A percentile compares a stretch with the other conserved stretches of the same genome.
These are phyloP conservation scores for Dothistroma septosporum DNA, from an alignment of 2,329 filamentous ascomycete species.

Conservation along the genomic window DNA sequence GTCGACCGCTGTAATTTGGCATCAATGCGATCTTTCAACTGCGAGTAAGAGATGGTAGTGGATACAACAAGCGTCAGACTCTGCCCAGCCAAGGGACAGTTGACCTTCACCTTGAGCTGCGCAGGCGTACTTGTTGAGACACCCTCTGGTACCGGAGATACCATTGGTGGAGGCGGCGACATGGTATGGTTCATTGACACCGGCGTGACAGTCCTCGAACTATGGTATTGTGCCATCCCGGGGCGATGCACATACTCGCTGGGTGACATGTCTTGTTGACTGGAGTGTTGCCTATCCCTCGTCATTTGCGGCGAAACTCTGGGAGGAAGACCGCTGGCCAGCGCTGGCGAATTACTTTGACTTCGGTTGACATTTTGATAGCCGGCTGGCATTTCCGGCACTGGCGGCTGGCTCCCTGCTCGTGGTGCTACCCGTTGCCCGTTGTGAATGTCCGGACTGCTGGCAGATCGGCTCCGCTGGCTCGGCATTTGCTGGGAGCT, in stretches of 20 bases:
- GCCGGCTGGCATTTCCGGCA: conserved; percentile 31
- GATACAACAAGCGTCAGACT: conserved; percentile 95
- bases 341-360: conserved; percentile 73
- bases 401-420: conserved; percentile 48
- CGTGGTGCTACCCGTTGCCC: conserved; percentile 56
- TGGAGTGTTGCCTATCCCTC: conserved; percentile 49
- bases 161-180: conserved; percentile 13
- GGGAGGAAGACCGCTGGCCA: conserved; percentile 55
- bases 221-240: conserved; percentile 21
- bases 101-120: conserved; percentile 96
- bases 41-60: conserved; percentile 91
- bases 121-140: conserved; percentile 16
- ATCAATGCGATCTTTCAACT: conserved; percentile 90
- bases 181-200: conserved; percentile 30
- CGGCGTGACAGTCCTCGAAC: conserved; percentile 39
- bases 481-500: conserved; percentile 48
- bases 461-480: conserved; percentile 77
- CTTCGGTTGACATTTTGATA: conserved; percentile 57
- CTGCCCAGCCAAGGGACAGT: conserved; percentile 71
- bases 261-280: conserved; percentile 21
- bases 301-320: conserved; percentile 66
- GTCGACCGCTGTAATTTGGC: conserved; percentile 88
- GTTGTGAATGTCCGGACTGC: conserved; percentile 87
- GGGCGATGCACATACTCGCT: conserved; percentile 19
- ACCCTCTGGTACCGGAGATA: conserved; percentile 43